Percentiles rank a stretch among this genome's conserved stretches.
These are phyloP conservation scores for Ceratobasidium sp. DNA, from an alignment of 1,284 basidiomycete species.

Conservation along the genomic window DNA sequence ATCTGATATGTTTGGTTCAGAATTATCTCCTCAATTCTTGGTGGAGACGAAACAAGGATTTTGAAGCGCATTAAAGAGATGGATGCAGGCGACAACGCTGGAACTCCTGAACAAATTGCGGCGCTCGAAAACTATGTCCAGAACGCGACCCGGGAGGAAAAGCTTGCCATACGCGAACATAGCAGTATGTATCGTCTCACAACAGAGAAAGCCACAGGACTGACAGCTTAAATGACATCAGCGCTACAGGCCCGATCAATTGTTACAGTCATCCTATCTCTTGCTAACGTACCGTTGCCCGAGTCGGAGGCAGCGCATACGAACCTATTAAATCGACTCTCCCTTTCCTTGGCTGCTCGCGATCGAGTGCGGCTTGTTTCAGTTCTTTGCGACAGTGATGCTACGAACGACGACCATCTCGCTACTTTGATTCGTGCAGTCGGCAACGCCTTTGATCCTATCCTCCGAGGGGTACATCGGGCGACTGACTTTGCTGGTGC, in stretches of 20 bases:
- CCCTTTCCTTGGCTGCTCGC: slow-evolving; percentile 15
- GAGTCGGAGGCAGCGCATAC: slow-evolving; percentile 16
- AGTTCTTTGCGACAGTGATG: slow-evolving; percentile 14
- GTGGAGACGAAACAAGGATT: slow-evolving; percentile 29
- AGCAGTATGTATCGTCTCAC: slow-evolving; percentile 1
- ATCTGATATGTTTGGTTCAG: neutral
- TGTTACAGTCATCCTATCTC: slow-evolving; percentile 15
- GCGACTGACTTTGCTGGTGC: slow-evolving; percentile 35
- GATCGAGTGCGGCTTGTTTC: slow-evolving; percentile 23
- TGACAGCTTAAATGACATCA: neutral
- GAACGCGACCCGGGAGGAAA: slow-evolving; percentile 22
- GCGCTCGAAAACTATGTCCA: slow-evolving; percentile 29
- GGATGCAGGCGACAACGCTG: slow-evolving; percentile 13
- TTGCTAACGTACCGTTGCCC: slow-evolving; percentile 2
- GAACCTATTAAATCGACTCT: slow-evolving; percentile 27
- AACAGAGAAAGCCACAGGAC: neutral
- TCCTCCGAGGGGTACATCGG: slow-evolving; percentile 18
- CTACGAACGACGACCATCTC: slow-evolving; percentile 13
- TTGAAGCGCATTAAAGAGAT: slow-evolving; percentile 21
- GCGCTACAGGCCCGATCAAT: slow-evolving; percentile 11
- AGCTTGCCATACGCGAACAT: slow-evolving; percentile 25
- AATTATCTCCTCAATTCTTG: slow-evolving; percentile 32
- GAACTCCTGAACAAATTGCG: slow-evolving; percentile 32
- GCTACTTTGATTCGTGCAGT: slow-evolving; percentile 19
- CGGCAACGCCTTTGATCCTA: slow-evolving; percentile 28